Conservation (phyloP, 345 rosid species). For the Hirschfeldia incana region DNA sequence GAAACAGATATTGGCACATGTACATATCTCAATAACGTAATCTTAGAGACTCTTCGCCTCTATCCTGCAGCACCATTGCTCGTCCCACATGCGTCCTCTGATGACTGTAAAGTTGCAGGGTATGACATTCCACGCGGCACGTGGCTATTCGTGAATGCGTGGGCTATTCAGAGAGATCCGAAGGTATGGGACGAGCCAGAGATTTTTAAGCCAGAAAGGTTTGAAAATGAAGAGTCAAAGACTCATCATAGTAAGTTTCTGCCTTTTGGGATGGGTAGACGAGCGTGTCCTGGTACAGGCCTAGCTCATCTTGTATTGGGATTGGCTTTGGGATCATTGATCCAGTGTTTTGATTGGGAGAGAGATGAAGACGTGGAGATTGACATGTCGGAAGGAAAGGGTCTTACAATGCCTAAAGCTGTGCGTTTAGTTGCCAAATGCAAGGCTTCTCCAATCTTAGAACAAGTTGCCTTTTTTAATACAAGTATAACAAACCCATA, state of each 20-base stretch:
- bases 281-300: constrained; percentile 27
- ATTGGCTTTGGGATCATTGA: constrained; percentile 36
- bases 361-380: constrained; percentile 14
- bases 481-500: too few species aligned
- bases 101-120: too few species aligned
- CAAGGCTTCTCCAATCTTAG: constrained; percentile 35
- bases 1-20: constrained; percentile 35
- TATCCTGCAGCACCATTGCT: too few species aligned
- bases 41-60: constrained; percentile 13
- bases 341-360: constrained; percentile 46
- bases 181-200: constrained; percentile 40
- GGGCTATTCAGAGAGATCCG: not conserved
- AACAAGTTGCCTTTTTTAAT: not conserved
- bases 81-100: too few species aligned
- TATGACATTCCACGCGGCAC: too few species aligned
- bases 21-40: constrained; percentile 36
- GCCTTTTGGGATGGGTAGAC: constrained; percentile 18
- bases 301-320: constrained; percentile 34
- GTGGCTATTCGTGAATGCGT: too few species aligned
- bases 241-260: not conserved
- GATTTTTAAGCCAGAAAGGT: constrained; percentile 46
- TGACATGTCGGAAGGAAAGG: constrained; percentile 44
- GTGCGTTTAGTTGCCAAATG: constrained; percentile 32
- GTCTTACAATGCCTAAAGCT: constrained; percentile 38
- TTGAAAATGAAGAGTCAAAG: not conserved